Conservation (phyloP, 306 rosid genomes). For the Dalbergia cultrata region DNA sequence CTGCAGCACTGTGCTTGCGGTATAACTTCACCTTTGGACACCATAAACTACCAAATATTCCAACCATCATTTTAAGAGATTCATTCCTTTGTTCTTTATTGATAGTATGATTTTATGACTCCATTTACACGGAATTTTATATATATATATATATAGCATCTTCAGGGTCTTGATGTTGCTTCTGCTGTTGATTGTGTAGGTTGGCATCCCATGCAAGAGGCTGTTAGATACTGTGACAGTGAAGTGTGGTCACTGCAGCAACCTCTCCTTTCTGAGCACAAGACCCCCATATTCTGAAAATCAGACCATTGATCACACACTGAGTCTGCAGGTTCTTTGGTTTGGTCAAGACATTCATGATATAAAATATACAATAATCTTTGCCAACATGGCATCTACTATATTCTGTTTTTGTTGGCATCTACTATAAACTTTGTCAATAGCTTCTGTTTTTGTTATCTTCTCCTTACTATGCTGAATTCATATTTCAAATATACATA, state of each 20-base stretch:
- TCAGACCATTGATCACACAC: slow-evolving; percentile 73
- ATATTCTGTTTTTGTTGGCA: background rate
- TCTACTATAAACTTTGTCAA: no score
- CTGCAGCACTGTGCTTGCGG: slow-evolving; percentile 98
- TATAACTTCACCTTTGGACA: slow-evolving; percentile 45
- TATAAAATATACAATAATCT: background rate
- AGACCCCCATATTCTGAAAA: slow-evolving; percentile 69
- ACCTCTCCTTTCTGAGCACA: slow-evolving; percentile 92
- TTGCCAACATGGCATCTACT: slow-evolving; percentile 4
- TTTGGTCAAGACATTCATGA: background rate
- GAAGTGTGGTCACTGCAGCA: slow-evolving; percentile 97
- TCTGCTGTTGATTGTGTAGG: slow-evolving; percentile 55
- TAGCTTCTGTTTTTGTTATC: slow-evolving; percentile 4
- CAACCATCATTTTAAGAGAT: background rate
- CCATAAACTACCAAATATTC: background rate
- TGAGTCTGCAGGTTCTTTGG: slow-evolving; percentile 68
- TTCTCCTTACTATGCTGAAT: background rate
- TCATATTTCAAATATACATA: background rate
- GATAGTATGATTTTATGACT: background rate
- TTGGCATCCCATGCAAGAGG: slow-evolving; percentile 94
- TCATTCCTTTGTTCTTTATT: background rate
- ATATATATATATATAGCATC: background rate
- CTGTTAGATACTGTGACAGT: slow-evolving; percentile 93
- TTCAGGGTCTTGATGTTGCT: slow-evolving; percentile 14
- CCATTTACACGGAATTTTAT: background rate